Conservation (phyloP, 768 basidiomycete genomes). For the Rhodotorula kratochvilovae region DNA sequence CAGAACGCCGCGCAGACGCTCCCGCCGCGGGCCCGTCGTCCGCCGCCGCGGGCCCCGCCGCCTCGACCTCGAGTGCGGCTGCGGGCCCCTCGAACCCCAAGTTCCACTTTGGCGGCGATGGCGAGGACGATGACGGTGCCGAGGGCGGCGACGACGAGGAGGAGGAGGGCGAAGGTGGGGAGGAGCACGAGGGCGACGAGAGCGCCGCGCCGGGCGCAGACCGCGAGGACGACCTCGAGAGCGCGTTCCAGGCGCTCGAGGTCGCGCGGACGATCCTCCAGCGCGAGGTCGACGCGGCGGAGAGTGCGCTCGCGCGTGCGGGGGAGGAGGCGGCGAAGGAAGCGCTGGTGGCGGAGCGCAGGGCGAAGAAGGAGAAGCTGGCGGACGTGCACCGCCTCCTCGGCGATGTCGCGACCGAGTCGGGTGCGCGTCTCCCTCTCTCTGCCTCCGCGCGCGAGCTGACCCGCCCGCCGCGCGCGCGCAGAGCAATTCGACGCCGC, state of each 20-base stretch:
- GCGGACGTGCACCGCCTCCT: constrained; percentile 86
- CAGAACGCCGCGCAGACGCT: not conserved
- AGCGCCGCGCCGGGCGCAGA: constrained; percentile 46
- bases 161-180: constrained; percentile 53
- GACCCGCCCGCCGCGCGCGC: not conserved
- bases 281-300: constrained; percentile 58
- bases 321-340: constrained; percentile 52
- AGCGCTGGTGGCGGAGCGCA: constrained; percentile 51
- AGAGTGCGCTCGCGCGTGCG: not conserved
- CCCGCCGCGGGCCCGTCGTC: not conserved
- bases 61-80: not conserved
- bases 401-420: constrained; percentile 95
- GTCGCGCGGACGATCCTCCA: constrained; percentile 82
- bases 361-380: constrained; percentile 62
- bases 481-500: constrained; percentile 41
- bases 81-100: constrained; percentile 53
- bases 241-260: constrained; percentile 96
- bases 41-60: not conserved
- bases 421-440: constrained; percentile 57
- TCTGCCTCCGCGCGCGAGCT: not conserved
- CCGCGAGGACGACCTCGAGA: constrained; percentile 95
- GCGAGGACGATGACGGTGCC: constrained; percentile 57
- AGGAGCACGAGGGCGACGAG: constrained; percentile 59
- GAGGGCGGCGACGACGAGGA: constrained; percentile 61
- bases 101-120: constrained; percentile 76